Evolutionary conservation across 2,329 filamentous ascomycete genomes (phyloP).

Genomic region (Ophiocordyceps camponoti-floridani): DNA sequence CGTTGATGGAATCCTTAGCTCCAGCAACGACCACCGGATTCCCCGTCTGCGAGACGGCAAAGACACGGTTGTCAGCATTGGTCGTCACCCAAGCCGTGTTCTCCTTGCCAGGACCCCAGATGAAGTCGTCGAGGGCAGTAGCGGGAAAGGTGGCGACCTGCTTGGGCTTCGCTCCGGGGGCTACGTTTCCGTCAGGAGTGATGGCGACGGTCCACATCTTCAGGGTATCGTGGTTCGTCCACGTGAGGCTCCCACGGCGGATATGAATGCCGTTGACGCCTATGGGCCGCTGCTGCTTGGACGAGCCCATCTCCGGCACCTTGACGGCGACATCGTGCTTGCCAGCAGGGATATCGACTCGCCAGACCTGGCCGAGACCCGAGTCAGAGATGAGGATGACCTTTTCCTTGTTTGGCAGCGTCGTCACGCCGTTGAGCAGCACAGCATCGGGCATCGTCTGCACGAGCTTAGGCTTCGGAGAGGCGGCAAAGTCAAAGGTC

Average conservation of each 20-base stretch:
- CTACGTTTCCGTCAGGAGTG: not conserved
- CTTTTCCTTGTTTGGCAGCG: not conserved
- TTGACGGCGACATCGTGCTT: not conserved
- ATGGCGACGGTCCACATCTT: not conserved
- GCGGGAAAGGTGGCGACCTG: not conserved
- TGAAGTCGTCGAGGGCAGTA: not conserved
- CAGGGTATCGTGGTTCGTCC: not conserved
- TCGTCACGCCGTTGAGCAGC: conserved; percentile 1
- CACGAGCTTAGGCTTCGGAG: not conserved
- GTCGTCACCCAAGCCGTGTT: not conserved
- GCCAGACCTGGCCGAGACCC: conserved; percentile 1
- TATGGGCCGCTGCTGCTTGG: not conserved
- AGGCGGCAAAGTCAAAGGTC: conserved; percentile 1
- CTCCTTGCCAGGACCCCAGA: not conserved
- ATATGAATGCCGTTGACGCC: conserved; percentile 2
- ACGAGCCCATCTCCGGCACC: not conserved
- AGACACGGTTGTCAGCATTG: not conserved
- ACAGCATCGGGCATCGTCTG: not conserved
- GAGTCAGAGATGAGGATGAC: conserved; percentile 1
- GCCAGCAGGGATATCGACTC: not conserved
- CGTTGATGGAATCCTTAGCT: not conserved
- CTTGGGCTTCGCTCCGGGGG: not conserved
- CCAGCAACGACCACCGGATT: not conserved
- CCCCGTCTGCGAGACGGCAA: not conserved
- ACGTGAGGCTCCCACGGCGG: not conserved